These are phyloP conservation scores for Peronospora destructor DNA, from an alignment of 352 stramenopile genomes.

Conservation along the genomic window DNA sequence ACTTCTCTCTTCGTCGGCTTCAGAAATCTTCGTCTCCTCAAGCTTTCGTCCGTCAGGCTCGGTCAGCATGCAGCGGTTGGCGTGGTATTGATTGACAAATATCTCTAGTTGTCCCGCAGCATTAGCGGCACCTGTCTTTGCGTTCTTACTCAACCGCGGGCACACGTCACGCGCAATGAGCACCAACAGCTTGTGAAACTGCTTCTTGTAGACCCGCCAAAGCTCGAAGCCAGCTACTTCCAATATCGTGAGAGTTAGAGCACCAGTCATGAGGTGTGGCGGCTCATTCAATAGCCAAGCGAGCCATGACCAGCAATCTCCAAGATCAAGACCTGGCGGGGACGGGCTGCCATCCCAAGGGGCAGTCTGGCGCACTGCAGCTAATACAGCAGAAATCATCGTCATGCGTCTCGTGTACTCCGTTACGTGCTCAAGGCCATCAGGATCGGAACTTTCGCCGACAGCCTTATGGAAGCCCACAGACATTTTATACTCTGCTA, in stretches of 20 bases:
- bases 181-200: constrained; percentile 75
- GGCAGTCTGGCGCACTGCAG: constrained; percentile 60
- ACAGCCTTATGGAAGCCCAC: constrained; percentile 64
- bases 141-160: constrained; percentile 59
- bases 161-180: constrained; percentile 61
- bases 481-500: constrained; percentile 59
- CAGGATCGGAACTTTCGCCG: constrained; percentile 46
- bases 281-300: constrained; percentile 61
- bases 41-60: constrained; percentile 63
- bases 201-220: constrained; percentile 50
- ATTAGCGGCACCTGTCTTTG: constrained; percentile 68
- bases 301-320: constrained; percentile 69
- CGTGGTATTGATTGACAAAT: constrained; percentile 64
- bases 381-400: constrained; percentile 63
- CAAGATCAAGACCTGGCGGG: constrained; percentile 45
- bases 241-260: constrained; percentile 64
- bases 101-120: constrained; percentile 66
- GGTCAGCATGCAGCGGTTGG: constrained; percentile 42
- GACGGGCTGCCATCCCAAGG: constrained; percentile 53
- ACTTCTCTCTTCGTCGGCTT: constrained; percentile 59
- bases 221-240: constrained; percentile 74
- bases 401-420: constrained; percentile 78
- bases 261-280: constrained; percentile 63
- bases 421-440: constrained; percentile 65
- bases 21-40: constrained; percentile 60